These are phyloP conservation scores for Termitomyces heimii DNA, from an alignment of 768 basidiomycete species.

Conservation along the genomic window DNA sequence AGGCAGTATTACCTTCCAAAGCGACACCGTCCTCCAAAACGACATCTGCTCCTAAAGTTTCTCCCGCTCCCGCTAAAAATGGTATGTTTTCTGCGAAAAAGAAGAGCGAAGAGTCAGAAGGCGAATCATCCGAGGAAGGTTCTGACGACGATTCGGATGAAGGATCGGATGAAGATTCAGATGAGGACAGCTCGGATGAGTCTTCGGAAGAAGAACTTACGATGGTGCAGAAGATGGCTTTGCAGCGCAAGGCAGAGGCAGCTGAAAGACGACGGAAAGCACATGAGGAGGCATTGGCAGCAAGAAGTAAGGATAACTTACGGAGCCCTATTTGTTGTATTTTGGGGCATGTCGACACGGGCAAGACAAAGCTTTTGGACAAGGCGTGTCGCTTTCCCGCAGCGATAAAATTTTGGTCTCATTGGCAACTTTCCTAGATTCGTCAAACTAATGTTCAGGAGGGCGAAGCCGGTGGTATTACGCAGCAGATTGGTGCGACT, in stretches of 20 bases:
- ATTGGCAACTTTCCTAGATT: conserved; percentile 50
- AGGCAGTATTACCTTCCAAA: neutral
- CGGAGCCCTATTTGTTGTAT: conserved; percentile 99
- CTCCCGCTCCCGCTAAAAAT: conserved; percentile 11
- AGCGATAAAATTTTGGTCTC: neutral
- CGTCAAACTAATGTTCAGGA: conserved; percentile 99
- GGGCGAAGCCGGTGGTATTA: conserved; percentile 99
- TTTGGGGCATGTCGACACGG: conserved; percentile 98
- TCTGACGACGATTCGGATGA: conserved; percentile 9
- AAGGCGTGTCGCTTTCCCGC: conserved; percentile 48
- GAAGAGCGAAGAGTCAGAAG: conserved; percentile 24
- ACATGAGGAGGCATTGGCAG: conserved; percentile 80
- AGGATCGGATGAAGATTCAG: conserved; percentile 45
- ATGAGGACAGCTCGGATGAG: conserved; percentile 38
- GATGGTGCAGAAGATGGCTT: conserved; percentile 56
- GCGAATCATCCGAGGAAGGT: conserved; percentile 17
- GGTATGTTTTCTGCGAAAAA: conserved; percentile 10
- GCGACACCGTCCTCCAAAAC: neutral
- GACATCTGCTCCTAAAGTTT: neutral
- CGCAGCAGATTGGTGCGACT: conserved; percentile 98
- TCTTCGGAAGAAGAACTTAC: conserved; percentile 63
- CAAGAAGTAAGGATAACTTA: conserved; percentile 81
- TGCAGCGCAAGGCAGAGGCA: conserved; percentile 79
- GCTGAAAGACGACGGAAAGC: conserved; percentile 73
- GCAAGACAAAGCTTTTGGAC: conserved; percentile 96